Evolutionary conservation across 371 early-diverging fungal species (phyloP).

Genomic region (Rhizomucor pusillus): DNA sequence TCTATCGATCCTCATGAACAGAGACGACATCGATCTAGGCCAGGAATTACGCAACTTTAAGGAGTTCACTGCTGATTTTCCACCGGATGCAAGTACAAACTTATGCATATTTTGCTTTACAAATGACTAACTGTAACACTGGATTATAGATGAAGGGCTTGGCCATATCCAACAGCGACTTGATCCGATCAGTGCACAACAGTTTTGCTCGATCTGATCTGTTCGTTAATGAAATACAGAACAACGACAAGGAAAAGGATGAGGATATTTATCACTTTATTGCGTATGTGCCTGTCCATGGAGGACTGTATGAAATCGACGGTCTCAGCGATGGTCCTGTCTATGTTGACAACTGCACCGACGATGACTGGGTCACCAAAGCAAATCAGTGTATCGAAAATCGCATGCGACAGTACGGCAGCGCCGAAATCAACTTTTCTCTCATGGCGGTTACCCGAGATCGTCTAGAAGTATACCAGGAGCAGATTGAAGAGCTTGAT

Average conservation of each 20-base stretch:
- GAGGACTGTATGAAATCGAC: slow-evolving; percentile 84
- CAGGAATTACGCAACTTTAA: slow-evolving; percentile 73
- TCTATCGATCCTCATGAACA: slow-evolving; percentile 81
- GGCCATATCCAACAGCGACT: slow-evolving; percentile 79
- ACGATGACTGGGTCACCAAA: slow-evolving; percentile 66
- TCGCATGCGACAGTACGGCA: slow-evolving; percentile 66
- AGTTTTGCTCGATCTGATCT: slow-evolving; percentile 79
- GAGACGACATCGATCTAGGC: slow-evolving; percentile 69
- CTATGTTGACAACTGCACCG: slow-evolving; percentile 58
- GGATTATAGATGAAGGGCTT: slow-evolving; percentile 69
- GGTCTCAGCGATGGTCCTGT: slow-evolving; percentile 77
- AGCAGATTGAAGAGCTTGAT: slow-evolving; percentile 53
- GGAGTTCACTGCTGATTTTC: slow-evolving; percentile 73
- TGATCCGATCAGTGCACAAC: slow-evolving; percentile 82
- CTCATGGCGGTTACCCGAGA: slow-evolving; percentile 83
- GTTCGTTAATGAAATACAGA: slow-evolving; percentile 68
- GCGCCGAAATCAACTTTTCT: slow-evolving; percentile 80
- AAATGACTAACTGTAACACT: neutral
- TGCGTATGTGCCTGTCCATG: slow-evolving; percentile 78
- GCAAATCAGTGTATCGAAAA: slow-evolving; percentile 70
- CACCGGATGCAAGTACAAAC: slow-evolving; percentile 65
- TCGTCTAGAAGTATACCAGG: slow-evolving; percentile 53
- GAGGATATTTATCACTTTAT: slow-evolving; percentile 91
- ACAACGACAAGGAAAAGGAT: slow-evolving; percentile 56
- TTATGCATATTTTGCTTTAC: too few species aligned